Conservation (phyloP, 148 eudicot species). For the Mesembryanthemum crystallinum region DNA sequence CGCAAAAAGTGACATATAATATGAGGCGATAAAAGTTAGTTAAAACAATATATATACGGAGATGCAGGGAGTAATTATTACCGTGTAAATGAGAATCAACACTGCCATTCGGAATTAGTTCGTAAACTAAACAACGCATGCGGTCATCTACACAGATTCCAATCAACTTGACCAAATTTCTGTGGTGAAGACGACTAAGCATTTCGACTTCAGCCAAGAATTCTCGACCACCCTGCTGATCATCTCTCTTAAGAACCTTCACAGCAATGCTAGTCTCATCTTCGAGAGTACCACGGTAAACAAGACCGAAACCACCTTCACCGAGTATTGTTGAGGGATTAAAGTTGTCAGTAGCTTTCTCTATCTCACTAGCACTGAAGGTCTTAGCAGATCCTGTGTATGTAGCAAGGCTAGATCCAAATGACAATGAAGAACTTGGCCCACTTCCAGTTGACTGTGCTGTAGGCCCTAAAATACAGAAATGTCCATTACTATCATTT, state of each 20-base stretch:
- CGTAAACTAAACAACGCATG: conserved; percentile 73
- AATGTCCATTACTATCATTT: not conserved
- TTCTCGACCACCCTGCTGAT: conserved; percentile 90
- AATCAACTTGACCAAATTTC: conserved; percentile 85
- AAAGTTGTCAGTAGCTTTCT: conserved; percentile 76
- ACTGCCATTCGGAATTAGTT: conserved; percentile 83
- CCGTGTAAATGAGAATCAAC: conserved; percentile 96
- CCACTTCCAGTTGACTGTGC: conserved; percentile 58
- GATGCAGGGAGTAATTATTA: conserved; percentile 16
- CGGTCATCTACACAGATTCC: conserved; percentile 83
- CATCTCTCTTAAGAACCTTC: conserved; percentile 85
- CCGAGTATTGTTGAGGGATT: conserved; percentile 57
- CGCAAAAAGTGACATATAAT: too few relatives aligned
- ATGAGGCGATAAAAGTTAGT: too few relatives aligned
- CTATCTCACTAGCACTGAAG: conserved; percentile 59
- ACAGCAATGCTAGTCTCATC: conserved; percentile 79
- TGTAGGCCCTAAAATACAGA: conserved; percentile 41
- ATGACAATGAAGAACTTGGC: conserved; percentile 59
- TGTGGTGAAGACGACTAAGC: conserved; percentile 93
- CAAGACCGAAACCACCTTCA: conserved; percentile 95
- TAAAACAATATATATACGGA: too few relatives aligned
- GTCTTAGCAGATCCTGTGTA: conserved; percentile 78
- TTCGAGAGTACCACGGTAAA: conserved; percentile 68
- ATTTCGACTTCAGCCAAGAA: conserved; percentile 93
- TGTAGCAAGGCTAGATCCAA: conserved; percentile 58